These are phyloP conservation scores for Kingdonia uniflora DNA, from an alignment of 164 flowering plant genomes.

Conservation along the genomic window DNA sequence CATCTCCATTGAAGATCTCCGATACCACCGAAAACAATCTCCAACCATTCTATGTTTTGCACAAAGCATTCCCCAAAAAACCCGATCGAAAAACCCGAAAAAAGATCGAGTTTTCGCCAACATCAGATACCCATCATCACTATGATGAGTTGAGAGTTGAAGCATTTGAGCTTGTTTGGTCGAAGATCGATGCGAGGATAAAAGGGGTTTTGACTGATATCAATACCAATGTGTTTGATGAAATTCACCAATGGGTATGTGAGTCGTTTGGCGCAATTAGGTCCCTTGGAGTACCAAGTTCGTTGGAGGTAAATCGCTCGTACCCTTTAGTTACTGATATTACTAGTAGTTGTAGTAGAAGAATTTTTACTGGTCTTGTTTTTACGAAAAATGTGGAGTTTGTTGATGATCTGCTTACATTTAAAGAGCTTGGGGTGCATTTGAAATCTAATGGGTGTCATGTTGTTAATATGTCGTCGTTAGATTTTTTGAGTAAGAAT, in stretches of 20 bases:
- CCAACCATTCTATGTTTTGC: constrained; percentile 80
- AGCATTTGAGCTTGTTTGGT: constrained; percentile 60
- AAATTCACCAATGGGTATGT: constrained; percentile 52
- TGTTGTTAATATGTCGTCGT: constrained; percentile 74
- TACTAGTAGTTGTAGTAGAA: constrained; percentile 26
- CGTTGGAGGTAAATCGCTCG: constrained; percentile 22
- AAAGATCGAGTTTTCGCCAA: constrained; percentile 37
- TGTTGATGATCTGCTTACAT: constrained; percentile 85
- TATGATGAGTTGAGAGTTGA: constrained; percentile 29
- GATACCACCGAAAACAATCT: constrained; percentile 22
- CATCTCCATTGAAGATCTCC: no score
- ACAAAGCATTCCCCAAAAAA: constrained; percentile 41
- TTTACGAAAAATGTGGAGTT: constrained; percentile 76
- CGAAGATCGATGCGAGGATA: constrained; percentile 45
- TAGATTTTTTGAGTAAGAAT: constrained; percentile 51
- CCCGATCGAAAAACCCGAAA: constrained; percentile 32
- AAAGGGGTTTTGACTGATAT: constrained; percentile 50
- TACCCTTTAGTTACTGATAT: constrained; percentile 41
- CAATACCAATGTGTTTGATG: constrained; percentile 37
- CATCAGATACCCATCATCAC: constrained; percentile 8
- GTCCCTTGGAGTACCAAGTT: constrained; percentile 20
- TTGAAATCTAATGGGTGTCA: constrained; percentile 65
- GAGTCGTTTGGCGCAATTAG: constrained; percentile 44
- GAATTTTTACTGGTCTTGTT: constrained; percentile 54
- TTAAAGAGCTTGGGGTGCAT: constrained; percentile 59